Evolutionary conservation across 495 filamentous ascomycete genomes (phyloP), one percentile per base, ranked within the genome.

Genomic region (Pyronema omphalodes): DNA sequence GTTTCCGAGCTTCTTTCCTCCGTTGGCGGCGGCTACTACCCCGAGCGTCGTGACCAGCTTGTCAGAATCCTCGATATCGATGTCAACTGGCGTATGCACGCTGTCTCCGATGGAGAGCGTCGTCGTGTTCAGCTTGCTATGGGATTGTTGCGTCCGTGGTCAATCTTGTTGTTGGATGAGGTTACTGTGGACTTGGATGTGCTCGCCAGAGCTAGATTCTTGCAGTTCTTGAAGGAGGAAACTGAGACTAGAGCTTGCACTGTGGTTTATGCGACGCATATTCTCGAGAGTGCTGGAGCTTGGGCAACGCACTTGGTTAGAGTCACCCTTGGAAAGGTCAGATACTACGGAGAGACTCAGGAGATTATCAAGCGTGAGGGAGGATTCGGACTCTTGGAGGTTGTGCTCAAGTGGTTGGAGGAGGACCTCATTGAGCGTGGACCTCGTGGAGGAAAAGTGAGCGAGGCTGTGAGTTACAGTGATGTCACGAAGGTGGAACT

Each of bases 301-400:
- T 99, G 91, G 91, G 91, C 91, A 48, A 93, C 82, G 0, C 88
- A 99, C 70, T 68, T 99, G 48, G 88, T 94, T 49, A 88, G 95
- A 60, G 94, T 96, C 88, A 79, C 84, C 63, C 62, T 89, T 39
- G 91, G 91, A 3, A 77, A 70, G 51, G 83, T 96, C 40, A 87
- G 84, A 71, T 81, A 83, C 62, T 87, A 80, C 80, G 93, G 91
- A 0, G 67, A 69, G 19, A 74, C 85, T 33, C 78, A 81, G 54
- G 54, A 67, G 47, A 79, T 88, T 69, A 65, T 94, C 66, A 87
- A 65, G 71, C 59, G 80, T 80, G 52, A 71, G 86, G 53, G 78
- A 77, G 53, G 56, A 4, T 55, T 54, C 12, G 61, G 51, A 18
- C 12, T 65, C 47, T 44, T 65, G 51, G 81, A 91, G 67, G 65